Percentiles rank a stretch among this genome's conserved stretches.
Conservation (phyloP, 306 rosid species). For the Fagus crenata region DNA sequence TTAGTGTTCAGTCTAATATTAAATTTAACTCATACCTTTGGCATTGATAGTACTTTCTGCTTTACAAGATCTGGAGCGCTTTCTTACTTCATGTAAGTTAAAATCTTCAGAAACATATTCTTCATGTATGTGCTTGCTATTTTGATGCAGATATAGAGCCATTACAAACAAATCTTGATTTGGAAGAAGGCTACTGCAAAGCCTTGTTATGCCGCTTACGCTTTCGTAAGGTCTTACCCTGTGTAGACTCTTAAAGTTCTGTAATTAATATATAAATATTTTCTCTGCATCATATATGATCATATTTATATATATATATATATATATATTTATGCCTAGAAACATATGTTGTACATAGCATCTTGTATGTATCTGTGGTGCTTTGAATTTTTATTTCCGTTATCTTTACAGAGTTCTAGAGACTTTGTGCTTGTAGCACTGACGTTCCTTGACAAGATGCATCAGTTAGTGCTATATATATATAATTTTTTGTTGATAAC, state of each 20-base stretch:
- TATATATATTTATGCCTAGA: not conserved
- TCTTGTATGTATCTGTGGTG: not conserved
- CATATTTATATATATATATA: not conserved
- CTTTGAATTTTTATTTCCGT: not conserved
- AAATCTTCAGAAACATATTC: slow-evolving; percentile 6
- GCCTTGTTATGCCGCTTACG: slow-evolving; percentile 94
- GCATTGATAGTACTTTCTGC: not conserved
- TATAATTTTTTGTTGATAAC: too few species aligned
- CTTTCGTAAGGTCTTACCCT: slow-evolving; percentile 99
- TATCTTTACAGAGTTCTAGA: not conserved
- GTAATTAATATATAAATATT: slow-evolving; percentile 18
- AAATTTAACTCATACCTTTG: not conserved
- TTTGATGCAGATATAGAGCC: slow-evolving; percentile 75
- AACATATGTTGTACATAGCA: not conserved
- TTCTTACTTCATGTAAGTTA: slow-evolving; percentile 23
- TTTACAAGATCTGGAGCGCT: not conserved
- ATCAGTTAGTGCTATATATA: not conserved
- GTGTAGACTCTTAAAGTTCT: slow-evolving; percentile 47
- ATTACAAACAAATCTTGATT: slow-evolving; percentile 64
- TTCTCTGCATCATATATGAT: slow-evolving; percentile 30
- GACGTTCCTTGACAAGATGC: not conserved
- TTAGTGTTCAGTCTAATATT: not conserved
- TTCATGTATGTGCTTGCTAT: slow-evolving; percentile 30
- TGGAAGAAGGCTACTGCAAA: slow-evolving; percentile 96
- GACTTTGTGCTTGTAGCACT: not conserved